phyloP scores from a whole-genome alignment of 345 rosid species.

The Streptanthus diversifolius region DNA sequence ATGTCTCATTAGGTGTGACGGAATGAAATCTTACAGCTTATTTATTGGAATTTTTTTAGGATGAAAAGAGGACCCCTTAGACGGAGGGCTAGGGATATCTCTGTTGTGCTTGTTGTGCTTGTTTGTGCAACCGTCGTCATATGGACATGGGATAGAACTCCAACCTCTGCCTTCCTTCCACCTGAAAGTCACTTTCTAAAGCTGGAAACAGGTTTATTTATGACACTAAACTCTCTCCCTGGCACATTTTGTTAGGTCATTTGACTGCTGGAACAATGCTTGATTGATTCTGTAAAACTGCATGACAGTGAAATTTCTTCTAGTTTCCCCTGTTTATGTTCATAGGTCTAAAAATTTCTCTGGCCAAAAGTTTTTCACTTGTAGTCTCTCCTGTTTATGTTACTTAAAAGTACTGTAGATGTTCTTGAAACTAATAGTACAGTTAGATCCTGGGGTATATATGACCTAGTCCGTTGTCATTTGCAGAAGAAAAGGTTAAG shows the following conservation, averaged over 20 bases:
- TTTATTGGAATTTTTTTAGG: conserved; percentile 28
- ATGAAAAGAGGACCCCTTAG: conserved; percentile 55
- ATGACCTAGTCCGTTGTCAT: conserved; percentile 15
- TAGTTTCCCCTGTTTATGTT: conserved; percentile 1
- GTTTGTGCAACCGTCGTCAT: conserved; percentile 48
- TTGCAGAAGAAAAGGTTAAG: conserved; percentile 28
- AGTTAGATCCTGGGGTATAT: background rate
- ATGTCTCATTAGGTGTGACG: background rate
- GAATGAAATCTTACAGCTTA: conserved; percentile 15
- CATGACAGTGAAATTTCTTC: background rate
- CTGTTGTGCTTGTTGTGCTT: conserved; percentile 55
- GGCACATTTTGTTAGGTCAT: background rate
- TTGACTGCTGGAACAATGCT: conserved; percentile 10
- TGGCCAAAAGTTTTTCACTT: background rate
- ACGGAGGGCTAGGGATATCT: conserved; percentile 46
- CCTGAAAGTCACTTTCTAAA: conserved; percentile 40
- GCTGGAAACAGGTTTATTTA: conserved; percentile 46
- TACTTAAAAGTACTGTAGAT: background rate
- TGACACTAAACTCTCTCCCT: conserved; percentile 4
- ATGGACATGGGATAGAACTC: conserved; percentile 61
- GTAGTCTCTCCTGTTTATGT: background rate
- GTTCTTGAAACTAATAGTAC: background rate
- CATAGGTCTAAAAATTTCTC: background rate
- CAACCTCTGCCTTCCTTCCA: conserved; percentile 46
- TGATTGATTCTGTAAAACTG: background rate